Base-by-base conservation (phyloP, 1,139 yeast genomes). In the Debaryomyces udenii region DNA sequence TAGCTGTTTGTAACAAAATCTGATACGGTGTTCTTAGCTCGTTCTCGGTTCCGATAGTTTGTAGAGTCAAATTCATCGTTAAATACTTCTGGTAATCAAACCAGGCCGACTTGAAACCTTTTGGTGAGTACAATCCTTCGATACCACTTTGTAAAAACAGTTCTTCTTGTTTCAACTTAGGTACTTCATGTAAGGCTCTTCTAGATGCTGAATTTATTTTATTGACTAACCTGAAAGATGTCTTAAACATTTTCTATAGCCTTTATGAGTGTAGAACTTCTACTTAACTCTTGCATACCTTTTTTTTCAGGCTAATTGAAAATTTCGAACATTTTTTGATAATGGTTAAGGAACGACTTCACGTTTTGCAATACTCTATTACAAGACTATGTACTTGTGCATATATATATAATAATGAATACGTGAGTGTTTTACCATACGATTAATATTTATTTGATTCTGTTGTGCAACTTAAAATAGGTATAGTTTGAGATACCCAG, bases 21-120 rank as follows among this genome's bases (percentile, higher is more conserved):
- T 87, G 89, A 61, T 86, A 83, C 3, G 97, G 94, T 15, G 77
- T 70, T 59, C 88, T 79, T 9, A 86, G 76, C 64, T 90, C 97
- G 59, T 82, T 77, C 47, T 82, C 85, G 1, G 96, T 88, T 11
- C 94, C 95, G 42, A 71, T 80, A 1, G 96, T 87, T 44, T 80
- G 74, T 47, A 84, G 66, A n/a, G 90, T 78, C 48, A 93, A 74
- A 49, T 84, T 83, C 46, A 80, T 76, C 23, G 89, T 78, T 38
- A 89, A 68, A 48, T 68, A 80, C 42, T 71, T 74, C 64, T 91
- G 99, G 62, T 88, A 84, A 44, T 90, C 86, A 4, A 69, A 66
- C 97, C 98, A 93, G 4, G 90, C 86, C 9, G 76, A 64, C 46
- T 81, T 66, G 64, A 83, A 87, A 20, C 91, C 96, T 42, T 71